These are phyloP conservation scores for Hypoxylon sp. DNA, from an alignment of 2,329 filamentous ascomycete genomes.

Conservation along the genomic window DNA sequence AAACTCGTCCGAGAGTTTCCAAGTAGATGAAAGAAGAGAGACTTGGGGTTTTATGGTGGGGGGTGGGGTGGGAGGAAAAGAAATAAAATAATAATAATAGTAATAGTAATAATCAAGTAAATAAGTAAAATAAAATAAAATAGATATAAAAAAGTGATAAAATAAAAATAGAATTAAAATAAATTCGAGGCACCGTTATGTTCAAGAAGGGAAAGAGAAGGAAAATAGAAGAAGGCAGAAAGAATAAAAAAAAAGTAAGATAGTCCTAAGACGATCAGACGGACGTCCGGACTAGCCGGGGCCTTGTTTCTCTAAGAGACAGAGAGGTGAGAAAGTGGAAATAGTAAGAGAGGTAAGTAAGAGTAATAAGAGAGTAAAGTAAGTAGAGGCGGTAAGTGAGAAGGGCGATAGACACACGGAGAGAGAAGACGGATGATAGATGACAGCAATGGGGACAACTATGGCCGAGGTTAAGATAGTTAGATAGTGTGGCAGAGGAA, in stretches of 20 bases:
- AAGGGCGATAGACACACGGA: conserved; percentile 2
- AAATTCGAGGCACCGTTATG: conserved; percentile 30
- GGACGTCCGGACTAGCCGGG: conserved; percentile 48
- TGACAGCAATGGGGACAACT: conserved; percentile 11
- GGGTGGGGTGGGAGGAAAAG: conserved; percentile 22
- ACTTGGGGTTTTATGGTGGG: conserved; percentile 35
- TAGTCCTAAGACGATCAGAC: conserved; percentile 41
- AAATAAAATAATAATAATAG: conserved; percentile 10
- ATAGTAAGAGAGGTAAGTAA: conserved; percentile 32
- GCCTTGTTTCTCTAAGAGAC: conserved; percentile 19
- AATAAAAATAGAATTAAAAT: conserved; percentile 29
- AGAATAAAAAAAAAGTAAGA: conserved; percentile 12
- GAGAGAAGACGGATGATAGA: conserved; percentile 19
- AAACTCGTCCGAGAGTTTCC: conserved; percentile 42
- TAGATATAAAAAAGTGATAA: conserved; percentile 12
- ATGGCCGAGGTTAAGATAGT: conserved; percentile 16
- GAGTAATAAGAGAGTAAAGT: conserved; percentile 30
- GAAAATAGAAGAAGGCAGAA: conserved; percentile 15
- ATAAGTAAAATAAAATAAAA: conserved; percentile 22
- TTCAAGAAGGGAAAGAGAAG: conserved; percentile 39
- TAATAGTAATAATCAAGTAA: conserved; percentile 14
- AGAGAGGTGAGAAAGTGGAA: conserved; percentile 21
- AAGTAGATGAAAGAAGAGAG: conserved; percentile 26
- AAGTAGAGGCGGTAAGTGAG: conserved; percentile 14
- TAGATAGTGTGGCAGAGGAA: not conserved